These are phyloP conservation scores for Fusarium oligoseptatum DNA, from an alignment of 2,329 filamentous ascomycete genomes.

Conservation along the genomic window DNA sequence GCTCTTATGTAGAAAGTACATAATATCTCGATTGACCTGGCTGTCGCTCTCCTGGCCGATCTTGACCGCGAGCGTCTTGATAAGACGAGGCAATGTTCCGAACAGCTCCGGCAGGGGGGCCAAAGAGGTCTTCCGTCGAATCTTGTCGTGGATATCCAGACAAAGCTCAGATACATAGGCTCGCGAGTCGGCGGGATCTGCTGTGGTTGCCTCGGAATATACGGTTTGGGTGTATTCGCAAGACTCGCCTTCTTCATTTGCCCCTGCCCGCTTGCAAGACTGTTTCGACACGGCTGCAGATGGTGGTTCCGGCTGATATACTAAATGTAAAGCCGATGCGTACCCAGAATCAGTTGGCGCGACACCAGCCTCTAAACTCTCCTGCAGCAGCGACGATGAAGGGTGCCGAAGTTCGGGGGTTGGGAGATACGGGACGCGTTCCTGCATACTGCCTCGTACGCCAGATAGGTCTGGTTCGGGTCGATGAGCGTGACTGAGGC, in stretches of 20 bases:
- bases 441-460: too few relatives aligned
- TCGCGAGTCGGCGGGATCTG: background rate
- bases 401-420: too few relatives aligned
- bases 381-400: too few relatives aligned
- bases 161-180: background rate
- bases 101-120: background rate
- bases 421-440: too few relatives aligned
- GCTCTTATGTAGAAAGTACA: background rate
- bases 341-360: too few relatives aligned
- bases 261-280: too few relatives aligned
- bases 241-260: background rate
- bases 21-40: background rate
- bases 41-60: background rate
- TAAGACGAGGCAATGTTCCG: background rate
- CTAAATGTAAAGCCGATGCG: too few relatives aligned
- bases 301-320: too few relatives aligned
- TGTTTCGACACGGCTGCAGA: too few relatives aligned
- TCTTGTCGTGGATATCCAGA: background rate
- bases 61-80: background rate
- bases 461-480: too few relatives aligned
- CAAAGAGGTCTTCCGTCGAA: background rate
- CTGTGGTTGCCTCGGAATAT: background rate
- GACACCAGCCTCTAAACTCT: too few relatives aligned
- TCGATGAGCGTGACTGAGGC: too few relatives aligned
- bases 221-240: background rate